Percentiles rank a stretch among this genome's conserved stretches.
Evolutionary conservation across 2,329 filamentous ascomycete genomes (phyloP).

Genomic region (Pseudogymnoascus sp.): DNA sequence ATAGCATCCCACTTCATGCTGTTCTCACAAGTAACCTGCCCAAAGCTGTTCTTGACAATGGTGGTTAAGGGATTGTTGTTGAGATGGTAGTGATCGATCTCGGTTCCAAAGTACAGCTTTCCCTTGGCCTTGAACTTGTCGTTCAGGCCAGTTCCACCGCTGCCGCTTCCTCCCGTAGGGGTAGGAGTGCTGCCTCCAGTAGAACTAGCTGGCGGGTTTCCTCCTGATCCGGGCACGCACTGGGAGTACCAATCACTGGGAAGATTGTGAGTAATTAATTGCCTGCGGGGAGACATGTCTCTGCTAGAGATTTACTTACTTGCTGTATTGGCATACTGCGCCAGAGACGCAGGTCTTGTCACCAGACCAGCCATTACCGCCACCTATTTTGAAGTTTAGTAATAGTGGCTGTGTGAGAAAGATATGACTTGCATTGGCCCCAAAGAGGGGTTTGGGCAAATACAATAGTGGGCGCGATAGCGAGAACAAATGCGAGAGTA

Average conservation of each 20-base stretch:
- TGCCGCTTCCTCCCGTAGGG: neutral
- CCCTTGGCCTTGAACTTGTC: conserved; percentile 52
- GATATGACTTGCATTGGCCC: neutral
- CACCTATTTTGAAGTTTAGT: neutral
- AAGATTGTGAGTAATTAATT: neutral
- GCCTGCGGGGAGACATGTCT: neutral
- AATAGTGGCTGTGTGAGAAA: neutral
- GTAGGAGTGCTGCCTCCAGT: conserved; percentile 1
- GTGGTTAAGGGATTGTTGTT: conserved; percentile 41
- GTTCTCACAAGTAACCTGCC: conserved; percentile 61
- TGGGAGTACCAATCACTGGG: conserved; percentile 12
- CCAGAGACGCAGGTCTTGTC: neutral
- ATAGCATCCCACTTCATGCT: conserved; percentile 62
- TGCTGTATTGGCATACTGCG: neutral
- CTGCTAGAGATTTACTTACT: neutral
- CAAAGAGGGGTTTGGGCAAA: neutral
- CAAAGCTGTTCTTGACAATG: conserved; percentile 55
- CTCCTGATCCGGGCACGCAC: conserved; percentile 10
- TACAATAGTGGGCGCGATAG: neutral
- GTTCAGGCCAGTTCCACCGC: conserved; percentile 41
- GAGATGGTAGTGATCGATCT: conserved; percentile 48
- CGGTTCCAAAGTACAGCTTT: conserved; percentile 58
- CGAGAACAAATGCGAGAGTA: neutral
- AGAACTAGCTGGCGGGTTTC: neutral
- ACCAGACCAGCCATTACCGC: neutral